Base-by-base conservation (phyloP, 148 eudicot genomes). In the Amaranthus hypochondriacus region DNA sequence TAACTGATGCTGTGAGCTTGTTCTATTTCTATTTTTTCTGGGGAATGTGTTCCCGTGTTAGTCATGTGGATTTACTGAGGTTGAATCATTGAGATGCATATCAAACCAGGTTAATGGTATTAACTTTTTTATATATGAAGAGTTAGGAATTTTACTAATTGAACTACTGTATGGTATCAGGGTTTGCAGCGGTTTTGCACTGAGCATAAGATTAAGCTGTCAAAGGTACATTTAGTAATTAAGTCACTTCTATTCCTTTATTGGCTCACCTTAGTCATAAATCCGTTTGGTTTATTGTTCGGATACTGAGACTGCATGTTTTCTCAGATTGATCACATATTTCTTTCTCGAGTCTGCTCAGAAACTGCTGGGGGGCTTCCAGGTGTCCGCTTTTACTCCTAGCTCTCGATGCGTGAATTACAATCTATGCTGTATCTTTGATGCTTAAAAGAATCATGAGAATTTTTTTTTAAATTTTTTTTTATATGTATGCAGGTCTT, bases 311-410 rank as follows among this genome's bases (percentile, higher is more conserved):
- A 8, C n/a, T 68, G 63, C 54, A 0, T 60, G 57, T 73, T 73
- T 77, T 76, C 77, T 70, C 85, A 94, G 98, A 92, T 94, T 86
- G 97, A 94, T 88, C 96, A 94, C 83, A 80, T 94, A 80, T 92
- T 94, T 81, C 89, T 94, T 81, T 89, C 98, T 60, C 90, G 98
- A 53, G 97, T 94, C 58, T 89, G 91, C 82, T 88, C 98, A 59
- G 98, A 91, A 84, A 92, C 97, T 74, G 98, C 98, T 1, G 93
- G 97, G 64, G 98, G 98, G 62, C 88, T 94, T 66, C 98, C 97
- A 86, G 98, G 97, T 94, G 74, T 75, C 77, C 62, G 49, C 60
- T 60, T 75, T 73, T 52, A 53, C 72, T 57, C 59, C 47, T 56
- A 28, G 58, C 10, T 44, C 9, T 13, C 69, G 13, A 52, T 61